A percentile compares a stretch with the other conserved stretches of the same genome.
These are phyloP conservation scores for Coniochaeta pulveracea DNA, from an alignment of 2,329 filamentous ascomycete species.

Conservation along the genomic window DNA sequence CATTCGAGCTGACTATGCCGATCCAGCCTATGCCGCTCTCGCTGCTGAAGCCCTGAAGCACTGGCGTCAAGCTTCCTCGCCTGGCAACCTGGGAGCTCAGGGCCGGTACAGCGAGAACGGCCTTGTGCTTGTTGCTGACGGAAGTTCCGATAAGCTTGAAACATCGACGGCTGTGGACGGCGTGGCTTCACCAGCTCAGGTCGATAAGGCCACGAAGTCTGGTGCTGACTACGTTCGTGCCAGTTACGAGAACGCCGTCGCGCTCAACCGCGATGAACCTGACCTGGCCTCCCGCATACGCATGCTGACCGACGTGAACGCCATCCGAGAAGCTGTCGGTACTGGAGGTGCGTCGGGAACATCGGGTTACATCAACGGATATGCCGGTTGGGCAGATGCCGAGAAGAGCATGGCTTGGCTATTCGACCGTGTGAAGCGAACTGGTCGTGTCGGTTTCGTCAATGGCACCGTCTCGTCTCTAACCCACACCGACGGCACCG, in stretches of 20 bases:
- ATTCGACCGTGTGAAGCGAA: slow-evolving; percentile 38
- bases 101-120: slow-evolving; percentile 63
- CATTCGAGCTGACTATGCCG: slow-evolving; percentile 67
- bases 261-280: slow-evolving; percentile 30
- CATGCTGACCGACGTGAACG: slow-evolving; percentile 30
- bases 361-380: slow-evolving; percentile 63
- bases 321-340: slow-evolving; percentile 31
- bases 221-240: slow-evolving; percentile 47
- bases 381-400: slow-evolving; percentile 73
- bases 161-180: slow-evolving; percentile 3
- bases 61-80: slow-evolving; percentile 51
- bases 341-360: slow-evolving; percentile 43
- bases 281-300: slow-evolving; percentile 25
- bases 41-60: slow-evolving; percentile 57
- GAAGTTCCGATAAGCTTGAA: slow-evolving; percentile 14
- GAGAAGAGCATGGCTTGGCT: slow-evolving; percentile 58
- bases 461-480: slow-evolving; percentile 35
- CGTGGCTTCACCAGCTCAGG: slow-evolving; percentile 3
- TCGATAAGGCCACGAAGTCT: slow-evolving; percentile 27
- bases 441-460: slow-evolving; percentile 44
- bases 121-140: slow-evolving; percentile 50
- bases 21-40: slow-evolving; percentile 64
- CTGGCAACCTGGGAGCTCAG: slow-evolving; percentile 43
- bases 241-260: slow-evolving; percentile 50
- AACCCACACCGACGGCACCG: slow-evolving; percentile 23